Evolutionary conservation across 768 basidiomycete genomes (phyloP).

Genomic region (Suillus occidentalis): DNA sequence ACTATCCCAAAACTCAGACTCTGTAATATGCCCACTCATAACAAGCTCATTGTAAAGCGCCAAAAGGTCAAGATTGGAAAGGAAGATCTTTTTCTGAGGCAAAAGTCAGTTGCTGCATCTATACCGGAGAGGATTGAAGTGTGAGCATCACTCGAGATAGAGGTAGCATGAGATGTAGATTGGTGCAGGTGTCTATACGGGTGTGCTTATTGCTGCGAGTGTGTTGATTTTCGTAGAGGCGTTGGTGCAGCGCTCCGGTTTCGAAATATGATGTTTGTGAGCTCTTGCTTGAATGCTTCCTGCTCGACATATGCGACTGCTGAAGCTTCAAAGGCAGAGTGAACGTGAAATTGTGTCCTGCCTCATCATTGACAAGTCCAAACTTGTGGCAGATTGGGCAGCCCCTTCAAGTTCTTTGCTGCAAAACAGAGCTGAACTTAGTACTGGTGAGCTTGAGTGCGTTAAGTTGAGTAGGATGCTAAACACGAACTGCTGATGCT

Average conservation of each 20-base stretch:
- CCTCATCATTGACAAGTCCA: constrained; percentile 64
- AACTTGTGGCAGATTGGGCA: constrained; percentile 75
- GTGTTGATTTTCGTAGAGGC: too few relatives aligned
- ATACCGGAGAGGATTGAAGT: constrained; percentile 55
- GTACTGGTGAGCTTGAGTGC: not conserved
- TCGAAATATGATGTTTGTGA: constrained; percentile 73
- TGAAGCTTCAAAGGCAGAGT: constrained; percentile 48
- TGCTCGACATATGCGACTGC: constrained; percentile 67
- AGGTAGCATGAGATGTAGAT: too few relatives aligned
- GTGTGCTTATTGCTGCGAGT: too few relatives aligned
- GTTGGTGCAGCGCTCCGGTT: constrained; percentile 51
- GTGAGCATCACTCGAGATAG: too few relatives aligned
- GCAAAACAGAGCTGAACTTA: constrained; percentile 67
- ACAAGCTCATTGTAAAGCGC: constrained; percentile 88
- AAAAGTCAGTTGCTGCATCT: constrained; percentile 67
- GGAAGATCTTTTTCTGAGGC: constrained; percentile 73
- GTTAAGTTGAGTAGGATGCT: constrained; percentile 34
- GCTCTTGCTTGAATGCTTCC: constrained; percentile 78
- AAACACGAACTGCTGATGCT: constrained; percentile 61
- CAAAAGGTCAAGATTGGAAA: constrained; percentile 76
- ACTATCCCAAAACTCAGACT: constrained; percentile 97
- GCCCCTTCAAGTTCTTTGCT: constrained; percentile 71
- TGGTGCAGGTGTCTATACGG: too few relatives aligned
- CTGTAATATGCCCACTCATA: constrained; percentile 78
- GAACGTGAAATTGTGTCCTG: constrained; percentile 83